Conservation (phyloP, 257 asterid genomes). For the Lavandula angustifolia region DNA sequence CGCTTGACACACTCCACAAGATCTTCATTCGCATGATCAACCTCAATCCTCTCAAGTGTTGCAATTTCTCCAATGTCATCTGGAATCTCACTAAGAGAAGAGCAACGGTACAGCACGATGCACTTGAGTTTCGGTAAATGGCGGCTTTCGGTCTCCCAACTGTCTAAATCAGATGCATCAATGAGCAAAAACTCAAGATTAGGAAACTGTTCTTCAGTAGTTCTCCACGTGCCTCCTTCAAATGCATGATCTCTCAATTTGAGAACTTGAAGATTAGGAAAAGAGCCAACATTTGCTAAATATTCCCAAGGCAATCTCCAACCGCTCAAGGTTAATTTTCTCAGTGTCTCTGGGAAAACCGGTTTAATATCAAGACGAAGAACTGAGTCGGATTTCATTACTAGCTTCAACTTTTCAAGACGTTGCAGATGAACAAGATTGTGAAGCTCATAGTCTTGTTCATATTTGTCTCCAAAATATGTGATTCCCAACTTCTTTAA, state of each 20-base stretch:
- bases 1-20: background rate
- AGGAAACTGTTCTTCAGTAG: constrained; percentile 6
- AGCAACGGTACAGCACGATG: constrained; percentile 1
- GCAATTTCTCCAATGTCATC: constrained; percentile 22
- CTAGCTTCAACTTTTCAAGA: constrained; percentile 4
- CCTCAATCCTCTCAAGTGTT: constrained; percentile 23
- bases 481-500: constrained; percentile 11
- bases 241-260: background rate
- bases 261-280: constrained; percentile 23
- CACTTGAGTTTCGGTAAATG: constrained; percentile 26
- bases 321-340: constrained; percentile 8
- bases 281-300: background rate
- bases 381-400: background rate
- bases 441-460: constrained; percentile 1
- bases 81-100: background rate
- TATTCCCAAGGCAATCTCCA: background rate
- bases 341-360: constrained; percentile 3
- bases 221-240: constrained; percentile 8
- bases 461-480: background rate
- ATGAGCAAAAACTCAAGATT: constrained; percentile 9
- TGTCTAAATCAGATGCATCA: background rate
- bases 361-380: background rate
- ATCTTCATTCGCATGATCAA: background rate
- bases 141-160: background rate
- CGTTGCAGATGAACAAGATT: constrained; percentile 9